Base-by-base conservation (phyloP, 2,329 filamentous ascomycete species). In the Cryphonectria carpinicola region DNA sequence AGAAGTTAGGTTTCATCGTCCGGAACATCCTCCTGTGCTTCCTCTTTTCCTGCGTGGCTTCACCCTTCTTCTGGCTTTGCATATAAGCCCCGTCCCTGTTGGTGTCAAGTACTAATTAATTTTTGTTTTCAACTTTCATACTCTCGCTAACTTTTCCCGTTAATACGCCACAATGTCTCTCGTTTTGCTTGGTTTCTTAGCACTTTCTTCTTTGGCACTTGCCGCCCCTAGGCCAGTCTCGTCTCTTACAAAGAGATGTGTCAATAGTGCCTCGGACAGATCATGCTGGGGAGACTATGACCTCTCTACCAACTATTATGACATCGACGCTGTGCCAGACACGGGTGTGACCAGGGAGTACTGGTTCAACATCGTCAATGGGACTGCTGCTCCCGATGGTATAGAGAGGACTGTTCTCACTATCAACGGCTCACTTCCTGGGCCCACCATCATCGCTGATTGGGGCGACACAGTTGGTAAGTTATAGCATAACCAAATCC, bases 351-450 rank as follows among this genome's bases (percentile, higher is more conserved):
- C 78, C 32, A 75, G 80, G 19, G 82, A 83, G 58, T 79, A 77
- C 68, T 74, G 73, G 58, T 74, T 76, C 28, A 73, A 73, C 7
- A 69, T 79, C 28, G 64, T 70, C 5, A 71, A 77, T 14, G 75
- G 74, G 52, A 76, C 71, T 65, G 72, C 74, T 43, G 75, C 74
- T 2, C 79, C 79, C 4, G 81, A 83, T 76, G 81, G 82, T 11
- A 75, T 80, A 10, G 61, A 68, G 14, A 65, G 75, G 5, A 32
- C 56, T 13, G 70, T 74, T 49, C 75, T 76, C 74, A 78, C 86
- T 52, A 75, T 86, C 74, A 87, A 86, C 73, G 81, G 82, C 13
- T 56, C 19, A 78, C 83, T 84, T 72, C 86, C 86, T 7, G 87
- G 86, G 1, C 87, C 86, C 2, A 78, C 79, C 7, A 71, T 71